phyloP scores from a whole-genome alignment of 805 yeast species.

The Torulaspora franciscae region DNA sequence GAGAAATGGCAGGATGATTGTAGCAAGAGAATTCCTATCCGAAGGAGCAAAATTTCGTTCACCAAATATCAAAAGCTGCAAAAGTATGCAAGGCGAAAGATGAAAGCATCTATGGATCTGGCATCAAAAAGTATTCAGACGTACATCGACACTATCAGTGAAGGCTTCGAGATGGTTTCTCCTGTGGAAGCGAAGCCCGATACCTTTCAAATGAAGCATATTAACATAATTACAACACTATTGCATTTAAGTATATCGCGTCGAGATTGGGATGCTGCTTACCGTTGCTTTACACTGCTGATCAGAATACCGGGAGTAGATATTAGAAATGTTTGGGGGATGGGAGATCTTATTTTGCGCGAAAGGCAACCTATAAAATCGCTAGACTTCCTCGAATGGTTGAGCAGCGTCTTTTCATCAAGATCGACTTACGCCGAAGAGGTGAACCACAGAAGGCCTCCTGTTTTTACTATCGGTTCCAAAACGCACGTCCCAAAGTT shows the following conservation, averaged over 20 bases:
- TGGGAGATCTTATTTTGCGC: conserved; percentile 53
- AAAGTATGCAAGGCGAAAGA: conserved; percentile 14
- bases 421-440: conserved; percentile 24
- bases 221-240: conserved; percentile 37
- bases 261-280: conserved; percentile 53
- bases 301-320: conserved; percentile 48
- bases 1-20: conserved; percentile 30
- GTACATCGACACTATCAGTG: conserved; percentile 17
- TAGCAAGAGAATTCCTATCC: conserved; percentile 18
- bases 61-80: conserved; percentile 19
- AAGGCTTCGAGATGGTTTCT: conserved; percentile 23
- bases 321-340: conserved; percentile 55
- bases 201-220: conserved; percentile 22
- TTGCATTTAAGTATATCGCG: conserved; percentile 47
- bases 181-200: conserved; percentile 6
- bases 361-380: conserved; percentile 14
- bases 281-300: conserved; percentile 47
- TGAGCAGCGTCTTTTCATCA: conserved; percentile 27
- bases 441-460: conserved; percentile 24
- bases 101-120: conserved; percentile 16
- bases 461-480: conserved; percentile 31
- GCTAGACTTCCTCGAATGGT: conserved; percentile 29
- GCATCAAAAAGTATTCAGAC: conserved; percentile 12
- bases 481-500: conserved; percentile 29
- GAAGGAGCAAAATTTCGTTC: conserved; percentile 20